These are phyloP conservation scores for Metarhizium brunneum DNA, from an alignment of 2,329 filamentous ascomycete genomes.

Conservation along the genomic window DNA sequence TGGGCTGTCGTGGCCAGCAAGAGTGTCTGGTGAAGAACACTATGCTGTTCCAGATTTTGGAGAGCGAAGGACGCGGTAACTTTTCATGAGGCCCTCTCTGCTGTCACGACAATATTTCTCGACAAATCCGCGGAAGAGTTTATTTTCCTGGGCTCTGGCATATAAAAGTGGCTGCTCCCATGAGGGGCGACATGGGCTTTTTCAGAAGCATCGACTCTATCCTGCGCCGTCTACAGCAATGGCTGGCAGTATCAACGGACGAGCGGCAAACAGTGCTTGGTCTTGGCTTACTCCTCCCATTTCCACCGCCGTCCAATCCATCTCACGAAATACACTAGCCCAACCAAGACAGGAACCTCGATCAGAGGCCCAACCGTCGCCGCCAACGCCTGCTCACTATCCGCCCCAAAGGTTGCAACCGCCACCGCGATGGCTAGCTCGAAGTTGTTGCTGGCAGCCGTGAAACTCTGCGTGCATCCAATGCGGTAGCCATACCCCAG, in stretches of 20 bases:
- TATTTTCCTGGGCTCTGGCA: too few species aligned
- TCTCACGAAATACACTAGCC: conserved; percentile 58
- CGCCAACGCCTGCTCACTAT: conserved; percentile 73
- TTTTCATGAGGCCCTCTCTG: background rate
- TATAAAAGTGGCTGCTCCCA: background rate
- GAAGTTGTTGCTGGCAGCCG: conserved; percentile 87
- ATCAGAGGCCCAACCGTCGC: conserved; percentile 78
- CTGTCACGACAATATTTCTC: background rate
- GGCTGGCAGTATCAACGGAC: background rate
- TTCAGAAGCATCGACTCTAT: background rate
- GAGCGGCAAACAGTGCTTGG: background rate
- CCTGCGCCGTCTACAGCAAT: background rate
- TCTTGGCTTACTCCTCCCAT: conserved; percentile 1
- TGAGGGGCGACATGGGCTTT: background rate
- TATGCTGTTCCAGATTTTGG: conserved; percentile 24
- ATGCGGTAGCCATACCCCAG: conserved; percentile 67
- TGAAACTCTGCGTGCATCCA: conserved; percentile 72
- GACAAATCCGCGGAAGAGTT: too few species aligned
- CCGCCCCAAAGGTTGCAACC: conserved; percentile 67
- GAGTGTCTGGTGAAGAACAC: conserved; percentile 26
- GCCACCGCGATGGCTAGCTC: conserved; percentile 86
- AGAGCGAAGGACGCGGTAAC: conserved; percentile 9
- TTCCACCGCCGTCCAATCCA: conserved; percentile 5
- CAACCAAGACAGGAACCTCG: conserved; percentile 74
- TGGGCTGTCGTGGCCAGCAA: conserved; percentile 19